Conservation (phyloP, 805 yeast genomes). For the Candida verbasci region DNA sequence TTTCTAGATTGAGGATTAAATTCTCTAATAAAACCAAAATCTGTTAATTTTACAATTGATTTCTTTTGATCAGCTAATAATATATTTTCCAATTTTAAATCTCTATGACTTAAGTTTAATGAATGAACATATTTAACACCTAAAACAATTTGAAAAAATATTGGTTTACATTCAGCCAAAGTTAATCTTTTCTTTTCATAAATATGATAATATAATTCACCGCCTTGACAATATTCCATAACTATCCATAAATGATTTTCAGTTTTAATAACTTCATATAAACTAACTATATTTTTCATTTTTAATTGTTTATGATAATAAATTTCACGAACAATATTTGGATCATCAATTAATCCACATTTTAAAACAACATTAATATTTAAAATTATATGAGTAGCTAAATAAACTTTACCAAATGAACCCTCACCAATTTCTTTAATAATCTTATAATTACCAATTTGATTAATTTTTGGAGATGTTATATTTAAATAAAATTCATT, state of each 20-base stretch:
- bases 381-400: conserved; percentile 75
- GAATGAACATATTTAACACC: conserved; percentile 74
- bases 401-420: conserved; percentile 84
- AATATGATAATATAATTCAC: conserved; percentile 67
- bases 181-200: conserved; percentile 49
- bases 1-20: conserved; percentile 40
- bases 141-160: conserved; percentile 64
- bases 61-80: conserved; percentile 49
- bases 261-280: conserved; percentile 82
- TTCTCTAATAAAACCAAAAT: conserved; percentile 92
- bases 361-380: conserved; percentile 76
- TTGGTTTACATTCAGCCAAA: conserved; percentile 42
- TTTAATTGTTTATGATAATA: conserved; percentile 81
- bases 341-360: conserved; percentile 71
- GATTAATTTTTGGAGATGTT: conserved; percentile 46
- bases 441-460: conserved; percentile 79
- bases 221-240: conserved; percentile 83
- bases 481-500: conserved; percentile 48
- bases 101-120: conserved; percentile 77
- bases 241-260: conserved; percentile 82
- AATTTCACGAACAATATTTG: conserved; percentile 85
- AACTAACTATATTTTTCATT: conserved; percentile 77
- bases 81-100: conserved; percentile 77
- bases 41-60: conserved; percentile 71
- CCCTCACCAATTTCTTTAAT: conserved; percentile 82